Evolutionary conservation across 202 grass and related monocot species (phyloP).

Genomic region (Tripidium arundinaceum): DNA sequence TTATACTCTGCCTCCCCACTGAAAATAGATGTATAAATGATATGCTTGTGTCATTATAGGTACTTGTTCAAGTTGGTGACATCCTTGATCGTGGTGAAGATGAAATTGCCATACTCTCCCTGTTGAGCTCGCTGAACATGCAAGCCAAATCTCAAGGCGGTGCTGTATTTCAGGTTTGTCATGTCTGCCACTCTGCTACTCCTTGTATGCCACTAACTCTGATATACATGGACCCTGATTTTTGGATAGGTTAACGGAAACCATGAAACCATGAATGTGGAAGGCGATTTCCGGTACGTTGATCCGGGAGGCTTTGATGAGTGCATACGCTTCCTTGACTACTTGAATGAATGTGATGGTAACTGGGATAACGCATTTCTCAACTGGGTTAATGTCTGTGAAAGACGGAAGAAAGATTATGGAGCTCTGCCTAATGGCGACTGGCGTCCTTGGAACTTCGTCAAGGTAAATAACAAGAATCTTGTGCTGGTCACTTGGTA

Average conservation of each 20-base stretch:
- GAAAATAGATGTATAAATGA: background rate
- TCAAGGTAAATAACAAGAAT: constrained; percentile 44
- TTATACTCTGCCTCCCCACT: background rate
- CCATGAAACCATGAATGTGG: constrained; percentile 95
- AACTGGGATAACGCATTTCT: constrained; percentile 77
- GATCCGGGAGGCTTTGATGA: constrained; percentile 71
- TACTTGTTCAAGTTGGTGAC: constrained; percentile 92
- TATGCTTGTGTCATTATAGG: constrained; percentile 28
- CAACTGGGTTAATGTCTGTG: constrained; percentile 65
- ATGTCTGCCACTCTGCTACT: background rate
- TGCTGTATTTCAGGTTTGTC: constrained; percentile 86
- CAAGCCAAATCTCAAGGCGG: constrained; percentile 84
- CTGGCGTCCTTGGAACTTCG: constrained; percentile 63
- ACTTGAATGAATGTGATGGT: constrained; percentile 62
- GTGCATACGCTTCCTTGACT: constrained; percentile 72
- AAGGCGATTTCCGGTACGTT: constrained; percentile 82
- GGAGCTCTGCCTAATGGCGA: constrained; percentile 23
- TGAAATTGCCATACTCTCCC: constrained; percentile 89
- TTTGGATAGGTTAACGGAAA: constrained; percentile 69
- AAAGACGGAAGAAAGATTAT: constrained; percentile 47
- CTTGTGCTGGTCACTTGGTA: background rate
- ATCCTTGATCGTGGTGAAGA: constrained; percentile 86
- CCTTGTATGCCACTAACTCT: background rate
- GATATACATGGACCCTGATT: background rate
- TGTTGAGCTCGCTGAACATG: constrained; percentile 55